A percentile compares a stretch with the other conserved stretches of the same genome.
phyloP scores from a whole-genome alignment of 2,329 filamentous ascomycete genomes.

The Pseudogymnoascus sp. region DNA sequence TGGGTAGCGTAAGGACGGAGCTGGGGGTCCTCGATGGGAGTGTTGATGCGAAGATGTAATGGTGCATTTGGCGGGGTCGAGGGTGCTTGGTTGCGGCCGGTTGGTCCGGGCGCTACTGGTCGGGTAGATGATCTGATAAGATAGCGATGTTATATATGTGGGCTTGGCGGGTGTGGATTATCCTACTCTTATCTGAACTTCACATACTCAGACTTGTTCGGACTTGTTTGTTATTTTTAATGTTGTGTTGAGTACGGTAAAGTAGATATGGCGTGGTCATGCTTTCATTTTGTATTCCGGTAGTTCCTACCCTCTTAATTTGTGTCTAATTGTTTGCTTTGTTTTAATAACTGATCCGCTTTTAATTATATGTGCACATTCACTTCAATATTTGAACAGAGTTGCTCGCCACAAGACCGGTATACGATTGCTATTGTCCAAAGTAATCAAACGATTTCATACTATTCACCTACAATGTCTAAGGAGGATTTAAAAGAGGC shows the following conservation, averaged over 20 bases:
- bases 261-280: not conserved
- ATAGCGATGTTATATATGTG: not conserved
- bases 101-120: not conserved
- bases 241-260: not conserved
- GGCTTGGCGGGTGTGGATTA: not conserved
- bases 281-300: not conserved
- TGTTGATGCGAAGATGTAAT: conserved; percentile 5
- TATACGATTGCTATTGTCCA: not conserved
- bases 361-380: not conserved
- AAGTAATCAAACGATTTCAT: not conserved
- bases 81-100: not conserved
- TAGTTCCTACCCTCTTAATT: not conserved
- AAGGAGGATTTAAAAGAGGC: not conserved
- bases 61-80: conserved; percentile 5
- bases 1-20: not conserved
- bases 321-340: not conserved
- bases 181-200: not conserved
- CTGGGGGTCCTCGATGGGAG: not conserved
- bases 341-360: not conserved
- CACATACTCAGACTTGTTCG: not conserved
- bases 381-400: not conserved
- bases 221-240: not conserved
- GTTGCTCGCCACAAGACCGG: not conserved
- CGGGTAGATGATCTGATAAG: conserved; percentile 9
- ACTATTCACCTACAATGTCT: not conserved